Conservation (phyloP, 2,329 filamentous ascomycete species). For the Hymenoscyphus salicellus region DNA sequence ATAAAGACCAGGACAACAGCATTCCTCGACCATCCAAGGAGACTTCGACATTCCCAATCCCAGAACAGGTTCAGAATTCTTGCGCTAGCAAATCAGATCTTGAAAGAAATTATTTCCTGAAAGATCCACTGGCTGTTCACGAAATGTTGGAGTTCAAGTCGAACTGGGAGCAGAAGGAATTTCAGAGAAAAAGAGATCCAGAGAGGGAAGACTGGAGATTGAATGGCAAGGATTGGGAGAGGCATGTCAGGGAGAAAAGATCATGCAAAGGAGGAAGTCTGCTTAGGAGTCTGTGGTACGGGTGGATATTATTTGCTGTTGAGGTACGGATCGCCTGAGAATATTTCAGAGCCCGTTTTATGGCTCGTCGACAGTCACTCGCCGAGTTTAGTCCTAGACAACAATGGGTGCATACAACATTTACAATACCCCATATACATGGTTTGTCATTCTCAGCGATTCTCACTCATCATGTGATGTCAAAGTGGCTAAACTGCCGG, state of each 20-base stretch:
- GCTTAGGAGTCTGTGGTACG: background rate
- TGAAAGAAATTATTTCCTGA: no score
- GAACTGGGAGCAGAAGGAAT: background rate
- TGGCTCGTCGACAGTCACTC: no score
- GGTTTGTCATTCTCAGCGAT: no score
- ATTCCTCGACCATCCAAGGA: background rate
- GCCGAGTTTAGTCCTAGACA: background rate
- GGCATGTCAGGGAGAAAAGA: no score
- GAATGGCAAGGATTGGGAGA: no score
- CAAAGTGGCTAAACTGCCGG: background rate
- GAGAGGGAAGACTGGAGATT: no score
- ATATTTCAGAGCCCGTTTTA: no score
- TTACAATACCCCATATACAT: no score
- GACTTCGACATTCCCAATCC: background rate
- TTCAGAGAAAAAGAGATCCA: background rate
- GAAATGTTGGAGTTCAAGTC: background rate
- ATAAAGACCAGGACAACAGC: no score
- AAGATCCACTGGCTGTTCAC: background rate
- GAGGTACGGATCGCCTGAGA: background rate
- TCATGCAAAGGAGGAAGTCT: no score
- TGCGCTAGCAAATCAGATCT: no score
- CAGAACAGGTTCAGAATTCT: no score
- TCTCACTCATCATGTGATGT: background rate
- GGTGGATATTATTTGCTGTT: background rate
- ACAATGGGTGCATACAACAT: background rate